Conservation (phyloP, 441 rosid species). For the Cnidoscolus chayamansa region DNA sequence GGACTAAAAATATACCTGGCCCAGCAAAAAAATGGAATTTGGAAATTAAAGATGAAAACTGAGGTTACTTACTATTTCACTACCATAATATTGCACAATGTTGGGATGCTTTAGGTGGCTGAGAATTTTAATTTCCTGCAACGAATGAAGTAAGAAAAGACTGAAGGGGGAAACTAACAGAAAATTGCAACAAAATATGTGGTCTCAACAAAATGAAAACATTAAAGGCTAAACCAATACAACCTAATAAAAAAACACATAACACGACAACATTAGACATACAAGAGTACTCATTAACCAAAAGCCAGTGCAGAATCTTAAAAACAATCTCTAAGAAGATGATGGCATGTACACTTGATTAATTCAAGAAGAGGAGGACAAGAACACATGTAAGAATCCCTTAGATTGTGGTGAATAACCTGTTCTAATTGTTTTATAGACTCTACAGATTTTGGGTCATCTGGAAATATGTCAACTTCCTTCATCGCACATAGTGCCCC, state of each 20-base stretch:
- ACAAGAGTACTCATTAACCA: not conserved
- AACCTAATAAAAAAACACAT: not conserved
- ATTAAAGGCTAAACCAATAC: not conserved
- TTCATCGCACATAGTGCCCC: slow-evolving; percentile 97
- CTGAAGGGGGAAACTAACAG: not conserved
- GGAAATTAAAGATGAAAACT: slow-evolving; percentile 17
- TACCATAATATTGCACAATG: slow-evolving; percentile 96
- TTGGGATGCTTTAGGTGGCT: slow-evolving; percentile 90
- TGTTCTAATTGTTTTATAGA: slow-evolving; percentile 82
- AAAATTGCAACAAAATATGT: not conserved
- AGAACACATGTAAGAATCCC: not conserved
- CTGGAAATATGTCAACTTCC: slow-evolving; percentile 85
- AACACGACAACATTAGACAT: no score
- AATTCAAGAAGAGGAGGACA: not conserved
- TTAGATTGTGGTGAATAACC: slow-evolving; percentile 35
- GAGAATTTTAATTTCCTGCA: slow-evolving; percentile 90
- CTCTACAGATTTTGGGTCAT: slow-evolving; percentile 85
- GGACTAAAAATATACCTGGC: slow-evolving; percentile 7
- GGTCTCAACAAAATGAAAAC: not conserved
- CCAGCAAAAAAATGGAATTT: slow-evolving; percentile 1
- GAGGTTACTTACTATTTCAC: slow-evolving; percentile 76
- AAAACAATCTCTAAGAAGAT: slow-evolving; percentile 10
- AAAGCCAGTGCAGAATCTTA: not conserved
- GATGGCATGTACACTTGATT: not conserved
- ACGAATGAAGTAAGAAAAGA: slow-evolving; percentile 23